These are phyloP conservation scores for Helicostylum pulchrum DNA, from an alignment of 192 early-diverging fungal species.

Conservation along the genomic window DNA sequence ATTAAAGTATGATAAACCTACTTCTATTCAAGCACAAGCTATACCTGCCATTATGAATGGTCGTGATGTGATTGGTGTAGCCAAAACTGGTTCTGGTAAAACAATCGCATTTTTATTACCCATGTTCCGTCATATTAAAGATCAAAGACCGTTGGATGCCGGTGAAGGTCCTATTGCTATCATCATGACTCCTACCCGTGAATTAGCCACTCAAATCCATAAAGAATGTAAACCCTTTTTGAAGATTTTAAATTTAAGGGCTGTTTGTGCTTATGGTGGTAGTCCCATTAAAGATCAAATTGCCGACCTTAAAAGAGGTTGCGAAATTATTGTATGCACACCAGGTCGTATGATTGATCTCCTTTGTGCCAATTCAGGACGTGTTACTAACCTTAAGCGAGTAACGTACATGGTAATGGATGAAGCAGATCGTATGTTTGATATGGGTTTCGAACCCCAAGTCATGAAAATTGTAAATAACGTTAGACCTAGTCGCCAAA, in stretches of 20 bases:
- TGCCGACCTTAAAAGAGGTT: constrained; percentile 83
- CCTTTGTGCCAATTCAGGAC: constrained; percentile 80
- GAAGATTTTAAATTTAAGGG: constrained; percentile 77
- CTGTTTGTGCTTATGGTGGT: constrained; percentile 89
- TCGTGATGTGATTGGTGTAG: constrained; percentile 92
- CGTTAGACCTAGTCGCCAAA: constrained; percentile 83
- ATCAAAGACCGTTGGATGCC: constrained; percentile 71
- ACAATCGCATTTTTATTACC: constrained; percentile 92
- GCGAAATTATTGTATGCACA: constrained; percentile 90
- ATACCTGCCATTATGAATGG: constrained; percentile 97
- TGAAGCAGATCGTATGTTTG: constrained; percentile 97
- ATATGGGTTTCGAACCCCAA: constrained; percentile 98
- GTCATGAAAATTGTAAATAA: constrained; percentile 95
- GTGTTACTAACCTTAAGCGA: constrained; percentile 81
- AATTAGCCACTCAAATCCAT: constrained; percentile 90
- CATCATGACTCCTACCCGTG: constrained; percentile 92
- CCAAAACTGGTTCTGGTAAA: constrained; percentile 93
- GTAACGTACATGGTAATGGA: constrained; percentile 97
- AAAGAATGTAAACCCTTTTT: constrained; percentile 90
- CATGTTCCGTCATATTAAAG: constrained; percentile 94
- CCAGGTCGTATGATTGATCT: constrained; percentile 90
- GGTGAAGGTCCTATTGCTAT: constrained; percentile 84
- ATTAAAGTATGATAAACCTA: constrained; percentile 82
- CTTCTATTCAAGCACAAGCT: constrained; percentile 88
- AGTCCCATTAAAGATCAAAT: constrained; percentile 87